These are phyloP conservation scores for Polytrichum formosum DNA, from an alignment of 225 moss, liverwort and hornwort species.

Conservation along the genomic window DNA sequence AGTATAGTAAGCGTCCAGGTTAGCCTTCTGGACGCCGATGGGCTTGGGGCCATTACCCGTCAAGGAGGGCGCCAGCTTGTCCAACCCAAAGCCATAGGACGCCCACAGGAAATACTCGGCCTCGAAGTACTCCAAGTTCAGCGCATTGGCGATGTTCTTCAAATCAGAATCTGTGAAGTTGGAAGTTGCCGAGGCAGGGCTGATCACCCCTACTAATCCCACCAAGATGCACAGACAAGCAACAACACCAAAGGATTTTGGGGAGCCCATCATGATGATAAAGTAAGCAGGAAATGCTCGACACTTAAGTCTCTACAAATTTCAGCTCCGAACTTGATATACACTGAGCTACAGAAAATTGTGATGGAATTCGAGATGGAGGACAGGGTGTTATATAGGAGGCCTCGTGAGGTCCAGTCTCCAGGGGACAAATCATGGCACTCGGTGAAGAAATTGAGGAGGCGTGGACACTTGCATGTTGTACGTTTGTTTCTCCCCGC, in stretches of 20 bases:
- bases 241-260: neutral
- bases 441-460: neutral
- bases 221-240: conserved; percentile 4
- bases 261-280: neutral
- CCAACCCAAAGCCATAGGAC: conserved; percentile 55
- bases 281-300: neutral
- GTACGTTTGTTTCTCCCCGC: neutral
- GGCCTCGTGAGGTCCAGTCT: neutral
- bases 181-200: neutral
- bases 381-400: neutral
- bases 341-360: neutral
- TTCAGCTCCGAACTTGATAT: neutral
- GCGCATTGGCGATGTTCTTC: conserved; percentile 28
- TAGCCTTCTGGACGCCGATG: conserved; percentile 60
- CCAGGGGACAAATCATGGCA: neutral
- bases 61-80: conserved; percentile 31
- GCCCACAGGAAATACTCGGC: conserved; percentile 64
- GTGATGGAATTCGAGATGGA: neutral
- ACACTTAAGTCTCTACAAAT: neutral
- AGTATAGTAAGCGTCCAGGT: conserved; percentile 24
- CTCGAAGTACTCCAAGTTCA: conserved; percentile 81
- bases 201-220: neutral
- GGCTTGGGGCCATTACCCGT: conserved; percentile 55
- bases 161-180: conserved; percentile 10
- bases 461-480: neutral